A percentile compares a stretch with the other conserved stretches of the same genome.
Evolutionary conservation across 768 basidiomycete species (phyloP).

Genomic region (Cantharellus anzutake): DNA sequence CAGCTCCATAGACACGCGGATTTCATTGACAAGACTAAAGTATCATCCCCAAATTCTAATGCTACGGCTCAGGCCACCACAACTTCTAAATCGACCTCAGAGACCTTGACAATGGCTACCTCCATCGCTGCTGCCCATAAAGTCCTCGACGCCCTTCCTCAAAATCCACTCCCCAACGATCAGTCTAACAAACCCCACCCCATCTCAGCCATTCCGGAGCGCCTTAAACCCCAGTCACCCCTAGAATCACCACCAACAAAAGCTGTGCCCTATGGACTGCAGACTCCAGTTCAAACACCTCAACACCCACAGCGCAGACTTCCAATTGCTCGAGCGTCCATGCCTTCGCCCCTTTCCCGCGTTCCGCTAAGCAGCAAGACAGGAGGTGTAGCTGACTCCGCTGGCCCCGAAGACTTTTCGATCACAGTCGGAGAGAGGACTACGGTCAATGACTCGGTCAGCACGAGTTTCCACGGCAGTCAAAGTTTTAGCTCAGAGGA

Average conservation of each 20-base stretch:
- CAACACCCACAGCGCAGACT: conserved; percentile 5
- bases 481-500: not conserved
- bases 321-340: not conserved
- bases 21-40: conserved; percentile 26
- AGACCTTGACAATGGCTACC: conserved; percentile 8
- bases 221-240: not conserved
- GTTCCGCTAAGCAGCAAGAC: not conserved
- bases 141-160: conserved; percentile 15
- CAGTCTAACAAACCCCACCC: conserved; percentile 2
- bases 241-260: conserved; percentile 1
- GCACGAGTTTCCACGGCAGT: not conserved
- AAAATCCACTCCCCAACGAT: conserved; percentile 5
- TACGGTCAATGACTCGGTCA: not conserved
- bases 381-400: not conserved
- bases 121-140: conserved; percentile 21
- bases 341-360: not conserved
- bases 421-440: not conserved
- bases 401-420: not conserved
- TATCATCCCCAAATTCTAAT: too few species aligned
- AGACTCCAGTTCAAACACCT: conserved; percentile 21
- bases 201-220: not conserved
- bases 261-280: not conserved
- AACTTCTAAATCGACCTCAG: not conserved
- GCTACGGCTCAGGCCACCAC: not conserved
- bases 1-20: conserved; percentile 54